Conservation (phyloP, 1,284 basidiomycete species). For the Microstroma glucosiphilum region DNA sequence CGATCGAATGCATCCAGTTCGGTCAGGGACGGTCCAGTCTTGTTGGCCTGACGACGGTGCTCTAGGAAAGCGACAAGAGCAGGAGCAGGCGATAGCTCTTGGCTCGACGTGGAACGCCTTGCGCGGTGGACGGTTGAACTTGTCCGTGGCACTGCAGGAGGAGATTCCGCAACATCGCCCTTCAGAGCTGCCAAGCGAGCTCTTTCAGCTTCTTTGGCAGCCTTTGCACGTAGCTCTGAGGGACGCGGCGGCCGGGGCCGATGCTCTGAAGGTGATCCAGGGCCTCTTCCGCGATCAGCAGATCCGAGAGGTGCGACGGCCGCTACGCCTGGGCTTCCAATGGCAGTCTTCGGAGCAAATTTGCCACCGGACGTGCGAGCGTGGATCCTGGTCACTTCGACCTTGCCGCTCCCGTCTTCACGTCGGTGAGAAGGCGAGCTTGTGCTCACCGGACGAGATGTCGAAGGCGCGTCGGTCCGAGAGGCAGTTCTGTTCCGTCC, state of each 20-base stretch:
- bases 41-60: neutral
- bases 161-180: neutral
- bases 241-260: neutral
- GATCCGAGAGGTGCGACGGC: slow-evolving; percentile 13
- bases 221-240: neutral
- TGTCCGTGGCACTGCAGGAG: neutral
- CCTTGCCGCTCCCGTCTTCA: neutral
- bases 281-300: slow-evolving; percentile 14
- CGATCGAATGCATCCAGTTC: slow-evolving; percentile 10
- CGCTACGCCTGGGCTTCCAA: neutral
- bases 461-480: neutral
- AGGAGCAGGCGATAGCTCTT: no score
- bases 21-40: slow-evolving; percentile 6
- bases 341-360: slow-evolving; percentile 17
- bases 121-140: neutral
- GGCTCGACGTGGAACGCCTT: neutral
- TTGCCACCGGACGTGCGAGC: slow-evolving; percentile 17
- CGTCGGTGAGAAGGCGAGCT: neutral
- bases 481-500: neutral
- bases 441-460: neutral
- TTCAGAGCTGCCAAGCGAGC: neutral
- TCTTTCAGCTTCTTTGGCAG: slow-evolving; percentile 11
- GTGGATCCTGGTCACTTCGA: slow-evolving; percentile 15
- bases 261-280: slow-evolving; percentile 15
- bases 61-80: neutral